Evolutionary conservation across 768 basidiomycete species (phyloP).

Genomic region (Hysterangium stoloniferum): DNA sequence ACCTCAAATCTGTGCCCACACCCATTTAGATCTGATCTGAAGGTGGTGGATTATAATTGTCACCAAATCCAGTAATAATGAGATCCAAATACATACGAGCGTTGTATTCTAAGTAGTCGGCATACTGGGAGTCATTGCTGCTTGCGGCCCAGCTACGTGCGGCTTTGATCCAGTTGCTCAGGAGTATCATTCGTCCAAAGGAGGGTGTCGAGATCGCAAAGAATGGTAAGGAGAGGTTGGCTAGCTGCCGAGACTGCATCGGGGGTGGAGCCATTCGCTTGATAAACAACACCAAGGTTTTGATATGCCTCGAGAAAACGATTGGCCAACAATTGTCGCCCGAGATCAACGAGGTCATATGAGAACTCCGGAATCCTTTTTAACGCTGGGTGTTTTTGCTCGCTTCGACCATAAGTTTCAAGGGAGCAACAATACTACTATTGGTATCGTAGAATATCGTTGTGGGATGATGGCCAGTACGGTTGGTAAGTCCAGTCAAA

Average conservation of each 20-base stretch:
- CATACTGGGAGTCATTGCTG: conserved; percentile 22
- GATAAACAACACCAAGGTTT: conserved; percentile 24
- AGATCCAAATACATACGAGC: too few species aligned
- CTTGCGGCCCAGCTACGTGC: conserved; percentile 24
- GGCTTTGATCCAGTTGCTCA: conserved; percentile 30
- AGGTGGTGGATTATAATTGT: too few species aligned
- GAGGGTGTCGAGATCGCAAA: conserved; percentile 28
- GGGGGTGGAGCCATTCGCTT: conserved; percentile 17
- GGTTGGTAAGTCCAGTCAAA: conserved; percentile 26
- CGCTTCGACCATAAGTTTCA: conserved; percentile 12
- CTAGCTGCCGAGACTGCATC: conserved; percentile 20
- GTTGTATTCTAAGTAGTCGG: conserved; percentile 29
- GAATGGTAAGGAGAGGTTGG: conserved; percentile 23
- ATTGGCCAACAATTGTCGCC: conserved; percentile 34
- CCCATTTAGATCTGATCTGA: too few species aligned
- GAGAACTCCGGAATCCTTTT: conserved; percentile 25
- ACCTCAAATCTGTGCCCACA: too few species aligned
- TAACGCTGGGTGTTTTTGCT: conserved; percentile 17
- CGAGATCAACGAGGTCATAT: conserved; percentile 33
- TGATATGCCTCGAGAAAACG: conserved; percentile 28
- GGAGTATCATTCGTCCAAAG: conserved; percentile 26
- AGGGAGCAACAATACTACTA: conserved; percentile 14
- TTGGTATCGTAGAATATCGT: conserved; percentile 31
- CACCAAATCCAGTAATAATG: too few species aligned
- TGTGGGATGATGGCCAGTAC: conserved; percentile 27